A percentile compares a stretch with the other conserved stretches of the same genome.
Conservation (phyloP, 1,284 basidiomycete genomes). For the Cerioporus squamosus region DNA sequence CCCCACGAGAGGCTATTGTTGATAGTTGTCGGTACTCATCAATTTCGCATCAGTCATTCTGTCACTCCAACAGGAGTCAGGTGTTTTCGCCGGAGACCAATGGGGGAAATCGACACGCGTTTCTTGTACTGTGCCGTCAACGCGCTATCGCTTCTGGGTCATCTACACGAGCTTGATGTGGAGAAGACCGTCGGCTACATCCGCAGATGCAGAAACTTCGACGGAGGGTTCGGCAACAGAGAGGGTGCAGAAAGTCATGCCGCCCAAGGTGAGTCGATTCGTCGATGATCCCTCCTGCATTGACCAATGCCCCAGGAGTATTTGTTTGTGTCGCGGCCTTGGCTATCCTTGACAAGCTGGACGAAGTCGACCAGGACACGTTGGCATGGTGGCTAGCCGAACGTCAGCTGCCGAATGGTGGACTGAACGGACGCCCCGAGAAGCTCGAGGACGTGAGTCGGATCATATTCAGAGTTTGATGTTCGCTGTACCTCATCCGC, state of each 20-base stretch:
- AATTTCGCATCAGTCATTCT: conserved; percentile 66
- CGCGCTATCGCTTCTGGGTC: conserved; percentile 82
- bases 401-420: conserved; percentile 91
- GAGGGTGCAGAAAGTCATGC: conserved; percentile 93
- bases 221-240: conserved; percentile 90
- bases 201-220: conserved; percentile 85
- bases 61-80: conserved; percentile 83
- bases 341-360: conserved; percentile 83
- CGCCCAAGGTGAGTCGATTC: conserved; percentile 68
- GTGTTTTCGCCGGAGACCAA: conserved; percentile 88
- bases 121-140: conserved; percentile 90
- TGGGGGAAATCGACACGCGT: conserved; percentile 94
- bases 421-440: conserved; percentile 94
- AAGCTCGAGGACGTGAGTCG: conserved; percentile 92
- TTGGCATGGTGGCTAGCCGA: conserved; percentile 94
- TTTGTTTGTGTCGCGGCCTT: conserved; percentile 90
- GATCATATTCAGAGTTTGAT: not conserved
- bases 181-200: conserved; percentile 80
- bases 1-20: no score
- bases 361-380: conserved; percentile 76
- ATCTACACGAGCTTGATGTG: conserved; percentile 63
- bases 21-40: not conserved
- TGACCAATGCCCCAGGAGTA: conserved; percentile 51
- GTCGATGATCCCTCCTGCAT: not conserved
- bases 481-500: conserved; percentile 1